A percentile compares a stretch with the other conserved stretches of the same genome.
These are phyloP conservation scores for Candida incommunis DNA, from an alignment of 805 yeast species.

Conservation along the genomic window DNA sequence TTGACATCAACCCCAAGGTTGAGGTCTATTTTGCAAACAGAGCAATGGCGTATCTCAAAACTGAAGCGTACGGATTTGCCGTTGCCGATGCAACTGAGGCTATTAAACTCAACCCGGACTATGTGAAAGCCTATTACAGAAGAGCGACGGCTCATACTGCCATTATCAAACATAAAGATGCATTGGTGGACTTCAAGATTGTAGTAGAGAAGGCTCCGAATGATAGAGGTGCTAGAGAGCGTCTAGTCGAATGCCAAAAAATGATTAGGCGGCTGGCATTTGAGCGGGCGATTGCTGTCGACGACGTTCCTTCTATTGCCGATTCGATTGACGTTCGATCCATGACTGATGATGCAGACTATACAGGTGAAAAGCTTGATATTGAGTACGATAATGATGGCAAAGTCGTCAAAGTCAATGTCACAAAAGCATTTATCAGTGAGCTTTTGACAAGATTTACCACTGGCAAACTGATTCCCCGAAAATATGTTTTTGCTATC, in stretches of 20 bases:
- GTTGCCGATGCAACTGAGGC: slow-evolving; percentile 66
- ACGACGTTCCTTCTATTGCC: slow-evolving; percentile 39
- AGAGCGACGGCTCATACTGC: slow-evolving; percentile 75
- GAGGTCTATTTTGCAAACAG: slow-evolving; percentile 71
- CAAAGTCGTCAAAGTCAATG: slow-evolving; percentile 24
- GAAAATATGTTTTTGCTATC: slow-evolving; percentile 70
- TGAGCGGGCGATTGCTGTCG: slow-evolving; percentile 73
- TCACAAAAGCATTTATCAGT: slow-evolving; percentile 41
- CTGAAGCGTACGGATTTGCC: slow-evolving; percentile 79
- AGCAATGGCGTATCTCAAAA: slow-evolving; percentile 77
- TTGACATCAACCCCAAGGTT: slow-evolving; percentile 40
- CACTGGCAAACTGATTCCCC: slow-evolving; percentile 61
- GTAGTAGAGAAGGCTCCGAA: slow-evolving; percentile 51
- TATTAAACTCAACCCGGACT: slow-evolving; percentile 47
- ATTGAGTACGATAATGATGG: slow-evolving; percentile 24
- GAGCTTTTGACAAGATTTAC: slow-evolving; percentile 60
- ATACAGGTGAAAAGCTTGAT: slow-evolving; percentile 44
- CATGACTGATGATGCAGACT: slow-evolving; percentile 35
- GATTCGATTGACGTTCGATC: slow-evolving; percentile 21
- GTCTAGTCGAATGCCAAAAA: slow-evolving; percentile 47
- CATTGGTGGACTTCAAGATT: slow-evolving; percentile 50
- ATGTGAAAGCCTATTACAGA: slow-evolving; percentile 73
- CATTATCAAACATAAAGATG: slow-evolving; percentile 58
- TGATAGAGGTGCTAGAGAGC: slow-evolving; percentile 52
- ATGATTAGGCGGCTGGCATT: slow-evolving; percentile 63